Base-by-base conservation (phyloP, 345 rosid genomes). In the Arabis alpina region DNA sequence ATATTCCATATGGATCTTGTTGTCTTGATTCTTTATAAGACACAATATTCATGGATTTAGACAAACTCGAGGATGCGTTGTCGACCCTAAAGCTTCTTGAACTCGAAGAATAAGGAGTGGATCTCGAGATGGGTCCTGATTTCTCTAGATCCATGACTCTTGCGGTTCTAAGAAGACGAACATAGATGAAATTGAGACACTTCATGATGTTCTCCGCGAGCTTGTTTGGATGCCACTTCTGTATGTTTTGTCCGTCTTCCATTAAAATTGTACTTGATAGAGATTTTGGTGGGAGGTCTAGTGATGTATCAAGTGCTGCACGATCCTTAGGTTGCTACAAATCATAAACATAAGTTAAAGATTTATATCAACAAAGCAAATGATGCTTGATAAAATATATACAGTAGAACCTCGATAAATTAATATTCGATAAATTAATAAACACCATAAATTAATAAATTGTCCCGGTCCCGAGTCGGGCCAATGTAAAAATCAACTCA, bases 1-100 rank as follows among this genome's bases (percentile, higher is more conserved):
- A 93, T 70, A 93, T 81, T 1, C 93, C 91, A 51, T 88, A 89
- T 0, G 98, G 98, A 65, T 93, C 94, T 54, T 86, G 96, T 62
- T 93, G 98, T 72, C 96, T 86, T 3, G 89, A 87, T 74, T 86
- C 96, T 61, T 78, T 87, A 42, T 52, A 85, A 11, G 78, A 65
- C 34, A 32, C 48, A 42, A 73, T 36, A 73, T 77, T 86, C 44
- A 89, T 83, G 16, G 92, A 76, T 75, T 87, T 86, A 6, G 88
- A 76, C 78, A 72, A 86, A 34, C 76, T 56, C 40, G 72, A 74
- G 42, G 75, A 36, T 30, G 65, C 56, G 5, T 54, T 68, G 24
- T 93, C 97, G 2, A 79, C 85, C 70, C 92, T 85, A 74, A 91
- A 88, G 81, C 90, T 87, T 80, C 91, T 90, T 48, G 95, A 82